phyloP scores from a whole-genome alignment of 177 flowering plant genomes.

The Telopea speciosissima region DNA sequence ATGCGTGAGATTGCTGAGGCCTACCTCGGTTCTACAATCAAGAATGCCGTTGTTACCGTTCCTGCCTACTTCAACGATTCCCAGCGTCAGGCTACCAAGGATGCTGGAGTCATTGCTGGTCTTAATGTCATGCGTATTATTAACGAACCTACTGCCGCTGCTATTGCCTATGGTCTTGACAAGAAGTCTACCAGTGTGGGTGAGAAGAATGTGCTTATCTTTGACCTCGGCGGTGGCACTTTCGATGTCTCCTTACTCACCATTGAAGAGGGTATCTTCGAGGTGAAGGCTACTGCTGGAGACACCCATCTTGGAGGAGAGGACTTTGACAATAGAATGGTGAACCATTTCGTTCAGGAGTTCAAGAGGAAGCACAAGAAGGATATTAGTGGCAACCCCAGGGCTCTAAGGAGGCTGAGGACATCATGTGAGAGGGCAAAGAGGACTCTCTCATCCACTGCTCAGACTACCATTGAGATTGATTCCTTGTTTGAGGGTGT shows the following conservation, averaged over 20 bases:
- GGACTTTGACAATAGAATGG: constrained; percentile 52
- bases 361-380: constrained; percentile 57
- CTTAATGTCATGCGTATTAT: constrained; percentile 51
- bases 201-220: constrained; percentile 50
- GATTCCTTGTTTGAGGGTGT: constrained; percentile 41
- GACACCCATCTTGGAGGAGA: constrained; percentile 60
- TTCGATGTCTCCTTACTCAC: constrained; percentile 58
- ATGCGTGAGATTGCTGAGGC: constrained; percentile 22
- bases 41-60: constrained; percentile 55
- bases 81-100: constrained; percentile 54
- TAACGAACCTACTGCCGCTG: constrained; percentile 61
- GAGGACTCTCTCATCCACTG: constrained; percentile 25
- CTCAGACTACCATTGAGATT: constrained; percentile 28
- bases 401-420: constrained; percentile 49
- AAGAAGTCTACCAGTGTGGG: constrained; percentile 49
- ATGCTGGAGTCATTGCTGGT: constrained; percentile 53
- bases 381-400: constrained; percentile 45
- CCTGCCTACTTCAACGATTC: constrained; percentile 59
- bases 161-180: constrained; percentile 58
- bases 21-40: constrained; percentile 38
- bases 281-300: constrained; percentile 57
- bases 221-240: constrained; percentile 57
- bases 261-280: constrained; percentile 54
- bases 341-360: constrained; percentile 53
- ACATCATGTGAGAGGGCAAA: constrained; percentile 52